These are phyloP conservation scores for Hepatocystis sp. DNA, from an alignment of 169 alveolate species.

Conservation along the genomic window DNA sequence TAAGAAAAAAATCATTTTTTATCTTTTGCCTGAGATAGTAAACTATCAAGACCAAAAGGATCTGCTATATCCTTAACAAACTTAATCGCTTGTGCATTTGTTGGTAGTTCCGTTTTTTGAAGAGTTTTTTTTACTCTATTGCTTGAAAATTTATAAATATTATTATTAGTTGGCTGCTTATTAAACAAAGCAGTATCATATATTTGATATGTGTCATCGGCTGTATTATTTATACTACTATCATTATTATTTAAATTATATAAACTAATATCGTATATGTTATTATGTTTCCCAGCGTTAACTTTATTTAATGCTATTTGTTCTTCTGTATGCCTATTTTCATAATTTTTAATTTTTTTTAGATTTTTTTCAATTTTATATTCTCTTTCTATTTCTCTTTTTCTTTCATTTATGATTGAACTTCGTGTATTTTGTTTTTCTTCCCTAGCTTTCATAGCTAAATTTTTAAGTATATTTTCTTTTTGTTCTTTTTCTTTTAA, in stretches of 20 bases:
- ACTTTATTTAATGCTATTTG: slow-evolving; percentile 47
- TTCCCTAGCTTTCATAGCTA: slow-evolving; percentile 93
- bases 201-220: slow-evolving; percentile 59
- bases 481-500: slow-evolving; percentile 91
- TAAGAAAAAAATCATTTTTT: slow-evolving; percentile 44
- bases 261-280: slow-evolving; percentile 56
- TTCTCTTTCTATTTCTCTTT: slow-evolving; percentile 87
- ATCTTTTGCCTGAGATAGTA: slow-evolving; percentile 89
- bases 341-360: slow-evolving; percentile 75
- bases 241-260: slow-evolving; percentile 23
- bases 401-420: slow-evolving; percentile 78
- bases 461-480: slow-evolving; percentile 92
- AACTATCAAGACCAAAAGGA: slow-evolving; percentile 91
- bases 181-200: slow-evolving; percentile 57
- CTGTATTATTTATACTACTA: slow-evolving; percentile 4
- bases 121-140: slow-evolving; percentile 69
- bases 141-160: slow-evolving; percentile 66
- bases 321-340: slow-evolving; percentile 67
- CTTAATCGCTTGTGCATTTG: slow-evolving; percentile 90
- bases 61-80: slow-evolving; percentile 89
- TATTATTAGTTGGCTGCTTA: slow-evolving; percentile 10
- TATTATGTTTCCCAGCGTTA: slow-evolving; percentile 44
- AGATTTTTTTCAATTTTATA: slow-evolving; percentile 84
- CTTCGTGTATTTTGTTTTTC: slow-evolving; percentile 80
- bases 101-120: slow-evolving; percentile 84